Evolutionary conservation across 2,329 filamentous ascomycete genomes (phyloP).

Genomic region (Sordariomycetes sp.): DNA sequence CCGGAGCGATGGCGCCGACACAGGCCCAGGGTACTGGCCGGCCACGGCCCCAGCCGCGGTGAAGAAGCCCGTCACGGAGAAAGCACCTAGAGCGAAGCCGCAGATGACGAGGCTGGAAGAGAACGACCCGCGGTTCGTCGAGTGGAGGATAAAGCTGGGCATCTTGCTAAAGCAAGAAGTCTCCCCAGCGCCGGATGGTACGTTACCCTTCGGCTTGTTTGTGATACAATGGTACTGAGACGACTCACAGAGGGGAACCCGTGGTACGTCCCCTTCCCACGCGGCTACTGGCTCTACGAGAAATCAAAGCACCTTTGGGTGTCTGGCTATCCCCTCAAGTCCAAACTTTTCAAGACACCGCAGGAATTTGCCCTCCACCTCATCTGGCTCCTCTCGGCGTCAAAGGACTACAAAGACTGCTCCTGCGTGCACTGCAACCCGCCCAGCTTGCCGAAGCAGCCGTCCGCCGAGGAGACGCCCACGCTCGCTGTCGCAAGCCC

Average conservation of each 20-base stretch:
- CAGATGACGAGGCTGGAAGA: conserved; percentile 33
- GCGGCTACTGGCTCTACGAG: conserved; percentile 37
- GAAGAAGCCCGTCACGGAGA: conserved; percentile 25
- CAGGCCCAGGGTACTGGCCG: conserved; percentile 35
- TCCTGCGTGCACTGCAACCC: conserved; percentile 40
- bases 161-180: conserved; percentile 36
- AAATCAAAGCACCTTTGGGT: conserved; percentile 40
- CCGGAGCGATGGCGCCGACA: conserved; percentile 36
- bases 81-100: conserved; percentile 27
- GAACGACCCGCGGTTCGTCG: conserved; percentile 31
- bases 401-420: conserved; percentile 37
- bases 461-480: conserved; percentile 16
- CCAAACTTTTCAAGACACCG: conserved; percentile 40
- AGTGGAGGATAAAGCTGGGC: conserved; percentile 35
- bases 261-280: conserved; percentile 34
- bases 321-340: conserved; percentile 37
- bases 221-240: neutral
- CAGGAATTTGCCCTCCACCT: conserved; percentile 44
- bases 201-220: conserved; percentile 4
- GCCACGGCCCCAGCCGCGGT: conserved; percentile 15
- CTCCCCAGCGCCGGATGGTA: conserved; percentile 28
- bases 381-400: conserved; percentile 40
- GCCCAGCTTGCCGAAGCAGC: conserved; percentile 14
- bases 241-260: conserved; percentile 27
- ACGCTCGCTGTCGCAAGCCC: conserved; percentile 8